Conservation (phyloP, 352 stramenopile species). For the Globisporangium sylvaticum region DNA sequence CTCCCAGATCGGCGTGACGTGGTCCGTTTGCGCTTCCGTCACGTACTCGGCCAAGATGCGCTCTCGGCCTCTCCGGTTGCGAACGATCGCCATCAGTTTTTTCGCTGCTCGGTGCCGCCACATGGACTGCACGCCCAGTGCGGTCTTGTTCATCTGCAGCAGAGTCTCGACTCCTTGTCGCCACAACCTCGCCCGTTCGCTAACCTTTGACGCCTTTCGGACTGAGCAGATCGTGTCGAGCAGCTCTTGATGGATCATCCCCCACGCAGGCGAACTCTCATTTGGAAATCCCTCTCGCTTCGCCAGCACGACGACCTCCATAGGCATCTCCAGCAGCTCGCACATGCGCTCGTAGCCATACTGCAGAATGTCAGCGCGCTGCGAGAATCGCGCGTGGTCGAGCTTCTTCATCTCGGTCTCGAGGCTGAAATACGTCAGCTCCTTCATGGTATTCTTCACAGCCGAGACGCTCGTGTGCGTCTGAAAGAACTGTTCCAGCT, state of each 20-base stretch:
- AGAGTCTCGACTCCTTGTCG: slow-evolving; percentile 22
- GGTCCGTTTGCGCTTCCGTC: slow-evolving; percentile 45
- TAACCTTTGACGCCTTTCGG: background rate
- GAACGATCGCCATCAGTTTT: slow-evolving; percentile 38
- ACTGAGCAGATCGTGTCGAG: slow-evolving; percentile 13
- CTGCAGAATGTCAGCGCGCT: slow-evolving; percentile 53
- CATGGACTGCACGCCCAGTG: slow-evolving; percentile 40
- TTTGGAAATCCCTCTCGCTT: background rate
- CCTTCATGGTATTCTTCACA: slow-evolving; percentile 52
- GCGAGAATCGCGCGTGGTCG: slow-evolving; percentile 37
- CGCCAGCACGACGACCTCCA: slow-evolving; percentile 32
- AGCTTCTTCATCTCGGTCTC: slow-evolving; percentile 50
- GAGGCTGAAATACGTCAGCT: slow-evolving; percentile 46
- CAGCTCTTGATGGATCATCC: slow-evolving; percentile 14
- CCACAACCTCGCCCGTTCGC: slow-evolving; percentile 32
- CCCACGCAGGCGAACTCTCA: background rate
- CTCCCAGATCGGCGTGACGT: slow-evolving; percentile 65
- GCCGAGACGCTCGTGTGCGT: slow-evolving; percentile 44
- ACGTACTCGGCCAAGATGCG: slow-evolving; percentile 40
- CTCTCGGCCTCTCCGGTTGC: slow-evolving; percentile 9
- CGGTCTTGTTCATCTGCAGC: slow-evolving; percentile 31
- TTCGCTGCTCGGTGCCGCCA: slow-evolving; percentile 47
- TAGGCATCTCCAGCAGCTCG: slow-evolving; percentile 45
- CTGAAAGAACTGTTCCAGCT: slow-evolving; percentile 66
- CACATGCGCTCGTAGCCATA: slow-evolving; percentile 56